These are phyloP conservation scores for Dittrichia graveolens DNA, from an alignment of 129 eudicot genomes.

Conservation along the genomic window DNA sequence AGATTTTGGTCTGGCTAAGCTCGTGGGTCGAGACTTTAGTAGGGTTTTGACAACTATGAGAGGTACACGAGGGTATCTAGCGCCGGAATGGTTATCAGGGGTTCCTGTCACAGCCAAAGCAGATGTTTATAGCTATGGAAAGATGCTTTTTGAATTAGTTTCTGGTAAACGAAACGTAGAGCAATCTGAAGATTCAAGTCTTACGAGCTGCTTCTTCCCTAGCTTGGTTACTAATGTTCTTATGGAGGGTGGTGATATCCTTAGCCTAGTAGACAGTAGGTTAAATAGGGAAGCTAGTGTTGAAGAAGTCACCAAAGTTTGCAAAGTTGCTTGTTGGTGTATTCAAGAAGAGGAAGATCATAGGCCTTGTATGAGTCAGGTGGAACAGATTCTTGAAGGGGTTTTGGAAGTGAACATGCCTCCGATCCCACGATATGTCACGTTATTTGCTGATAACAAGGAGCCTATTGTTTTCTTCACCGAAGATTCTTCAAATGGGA, in stretches of 20 bases:
- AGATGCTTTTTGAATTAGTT: constrained; percentile 72
- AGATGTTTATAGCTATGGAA: constrained; percentile 78
- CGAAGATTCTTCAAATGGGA: constrained; percentile 41
- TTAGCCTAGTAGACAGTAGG: constrained; percentile 56
- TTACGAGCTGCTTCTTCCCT: constrained; percentile 51
- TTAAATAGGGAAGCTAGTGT: constrained; percentile 52
- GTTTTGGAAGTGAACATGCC: constrained; percentile 67
- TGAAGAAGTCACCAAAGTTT: constrained; percentile 56
- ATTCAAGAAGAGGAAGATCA: constrained; percentile 66
- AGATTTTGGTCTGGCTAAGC: constrained; percentile 89
- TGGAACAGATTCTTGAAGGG: constrained; percentile 76
- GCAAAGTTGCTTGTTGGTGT: constrained; percentile 84
- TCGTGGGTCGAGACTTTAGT: constrained; percentile 71
- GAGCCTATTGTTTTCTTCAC: constrained; percentile 44
- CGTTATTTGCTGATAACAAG: constrained; percentile 41
- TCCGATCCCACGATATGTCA: constrained; percentile 50
- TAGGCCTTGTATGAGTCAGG: constrained; percentile 70
- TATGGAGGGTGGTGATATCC: constrained; percentile 59
- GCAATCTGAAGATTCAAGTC: constrained; percentile 35
- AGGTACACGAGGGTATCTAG: constrained; percentile 73
- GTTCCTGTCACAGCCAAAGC: constrained; percentile 66
- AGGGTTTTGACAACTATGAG: constrained; percentile 65
- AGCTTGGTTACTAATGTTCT: constrained; percentile 45
- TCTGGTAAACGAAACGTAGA: constrained; percentile 58
- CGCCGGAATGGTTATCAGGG: constrained; percentile 84